A percentile compares a stretch with the other conserved stretches of the same genome.
Evolutionary conservation across 257 asterid species (phyloP).

Genomic region (Nicotiana otophora): DNA sequence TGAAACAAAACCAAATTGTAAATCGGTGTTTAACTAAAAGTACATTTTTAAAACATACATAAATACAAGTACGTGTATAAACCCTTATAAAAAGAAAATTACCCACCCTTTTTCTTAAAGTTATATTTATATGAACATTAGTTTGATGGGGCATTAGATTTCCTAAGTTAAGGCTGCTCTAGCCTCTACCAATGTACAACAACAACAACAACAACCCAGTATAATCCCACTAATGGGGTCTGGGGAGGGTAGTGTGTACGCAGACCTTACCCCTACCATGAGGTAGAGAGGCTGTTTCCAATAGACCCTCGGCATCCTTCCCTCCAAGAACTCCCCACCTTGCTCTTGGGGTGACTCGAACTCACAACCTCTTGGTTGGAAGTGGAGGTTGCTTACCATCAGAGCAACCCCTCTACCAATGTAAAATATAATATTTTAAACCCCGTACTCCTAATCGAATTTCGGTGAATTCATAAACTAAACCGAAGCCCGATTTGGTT

Average conservation of each 20-base stretch:
- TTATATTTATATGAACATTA: background rate
- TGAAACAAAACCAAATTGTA: background rate
- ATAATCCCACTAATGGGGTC: too few relatives aligned
- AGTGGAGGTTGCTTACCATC: too few relatives aligned
- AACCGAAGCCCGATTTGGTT: background rate
- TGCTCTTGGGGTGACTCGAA: too few relatives aligned
- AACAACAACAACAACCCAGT: too few relatives aligned
- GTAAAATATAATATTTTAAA: background rate
- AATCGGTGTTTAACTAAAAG: background rate
- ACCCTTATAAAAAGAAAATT: background rate
- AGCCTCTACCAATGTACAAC: too few relatives aligned
- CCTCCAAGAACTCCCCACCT: too few relatives aligned
- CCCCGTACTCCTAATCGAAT: background rate
- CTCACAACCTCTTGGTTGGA: too few relatives aligned
- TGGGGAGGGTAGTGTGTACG: too few relatives aligned
- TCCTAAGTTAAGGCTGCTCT: background rate
- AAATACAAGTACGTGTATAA: background rate
- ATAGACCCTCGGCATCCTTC: too few relatives aligned
- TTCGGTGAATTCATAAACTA: background rate
- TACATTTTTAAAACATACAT: background rate
- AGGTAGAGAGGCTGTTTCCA: too few relatives aligned
- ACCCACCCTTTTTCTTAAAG: background rate
- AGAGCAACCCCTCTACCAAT: background rate
- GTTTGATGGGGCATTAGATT: background rate
- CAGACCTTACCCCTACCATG: too few relatives aligned